phyloP scores from a whole-genome alignment of 306 rosid species.

The Nissolia schottii region DNA sequence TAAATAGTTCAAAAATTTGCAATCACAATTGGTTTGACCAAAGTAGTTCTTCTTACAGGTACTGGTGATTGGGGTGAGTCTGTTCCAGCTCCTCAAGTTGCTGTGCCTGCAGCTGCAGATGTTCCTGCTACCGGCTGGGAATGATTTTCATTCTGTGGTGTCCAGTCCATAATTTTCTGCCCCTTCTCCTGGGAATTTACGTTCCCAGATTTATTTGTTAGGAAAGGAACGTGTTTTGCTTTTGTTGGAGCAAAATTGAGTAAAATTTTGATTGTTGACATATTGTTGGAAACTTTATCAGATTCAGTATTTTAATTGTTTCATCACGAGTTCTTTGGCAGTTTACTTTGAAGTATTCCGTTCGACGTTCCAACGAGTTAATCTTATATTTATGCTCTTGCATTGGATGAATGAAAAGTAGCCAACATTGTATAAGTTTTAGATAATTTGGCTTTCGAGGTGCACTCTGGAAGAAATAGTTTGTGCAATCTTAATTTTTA shows the following conservation, averaged over 20 bases:
- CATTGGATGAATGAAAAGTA: background rate
- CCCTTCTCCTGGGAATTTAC: background rate
- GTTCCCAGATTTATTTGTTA: background rate
- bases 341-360: background rate
- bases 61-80: constrained; percentile 25
- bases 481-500: too few relatives aligned
- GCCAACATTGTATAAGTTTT: too few relatives aligned
- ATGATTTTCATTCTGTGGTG: background rate
- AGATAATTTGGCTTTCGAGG: too few relatives aligned
- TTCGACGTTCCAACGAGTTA: background rate
- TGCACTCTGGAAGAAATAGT: too few relatives aligned
- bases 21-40: background rate
- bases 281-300: background rate
- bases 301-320: background rate
- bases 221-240: background rate
- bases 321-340: background rate
- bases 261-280: background rate
- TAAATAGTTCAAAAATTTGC: background rate
- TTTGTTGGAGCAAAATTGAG: background rate
- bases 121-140: constrained; percentile 31
- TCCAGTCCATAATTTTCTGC: background rate
- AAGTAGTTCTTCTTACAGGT: constrained; percentile 13
- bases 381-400: background rate
- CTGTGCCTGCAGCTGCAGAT: background rate
- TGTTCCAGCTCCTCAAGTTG: constrained; percentile 17